phyloP scores from a whole-genome alignment of 306 rosid genomes.

The Vigna mungo region DNA sequence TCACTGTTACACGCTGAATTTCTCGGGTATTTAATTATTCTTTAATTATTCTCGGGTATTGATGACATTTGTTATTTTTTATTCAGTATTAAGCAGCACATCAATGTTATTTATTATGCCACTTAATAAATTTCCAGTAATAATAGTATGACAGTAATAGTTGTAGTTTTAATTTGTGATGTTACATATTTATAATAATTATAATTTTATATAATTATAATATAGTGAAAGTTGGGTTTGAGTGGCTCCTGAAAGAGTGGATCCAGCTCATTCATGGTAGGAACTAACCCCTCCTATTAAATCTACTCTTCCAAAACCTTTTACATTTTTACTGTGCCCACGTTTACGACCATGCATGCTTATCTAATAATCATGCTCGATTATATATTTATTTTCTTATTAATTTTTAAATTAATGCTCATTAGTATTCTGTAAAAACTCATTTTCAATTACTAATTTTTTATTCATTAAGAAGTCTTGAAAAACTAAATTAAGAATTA shows the following conservation, averaged over 20 bases:
- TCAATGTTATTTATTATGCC: background rate
- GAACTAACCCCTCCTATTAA: constrained; percentile 41
- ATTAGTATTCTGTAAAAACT: background rate
- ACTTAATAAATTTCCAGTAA: background rate
- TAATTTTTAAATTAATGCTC: too few relatives aligned
- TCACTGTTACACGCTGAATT: constrained; percentile 61
- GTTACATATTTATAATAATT: constrained; percentile 25
- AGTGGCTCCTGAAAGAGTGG: constrained; percentile 69
- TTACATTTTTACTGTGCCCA: background rate
- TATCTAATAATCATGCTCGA: background rate
- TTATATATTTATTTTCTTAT: too few relatives aligned
- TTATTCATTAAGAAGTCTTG: background rate
- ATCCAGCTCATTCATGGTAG: constrained; percentile 80
- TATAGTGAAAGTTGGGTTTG: constrained; percentile 60
- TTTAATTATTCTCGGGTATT: too few relatives aligned
- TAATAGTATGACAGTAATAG: background rate
- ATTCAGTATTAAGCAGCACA: background rate
- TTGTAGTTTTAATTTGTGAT: constrained; percentile 17
- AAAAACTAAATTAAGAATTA: too few relatives aligned
- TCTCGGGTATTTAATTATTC: constrained; percentile 41
- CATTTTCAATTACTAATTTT: background rate
- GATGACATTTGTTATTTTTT: background rate
- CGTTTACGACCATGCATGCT: background rate
- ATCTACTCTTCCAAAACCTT: constrained; percentile 27
- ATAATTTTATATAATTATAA: background rate